Base-by-base conservation (phyloP, 148 eudicot genomes). In the Tetragonia tetragonoides region DNA sequence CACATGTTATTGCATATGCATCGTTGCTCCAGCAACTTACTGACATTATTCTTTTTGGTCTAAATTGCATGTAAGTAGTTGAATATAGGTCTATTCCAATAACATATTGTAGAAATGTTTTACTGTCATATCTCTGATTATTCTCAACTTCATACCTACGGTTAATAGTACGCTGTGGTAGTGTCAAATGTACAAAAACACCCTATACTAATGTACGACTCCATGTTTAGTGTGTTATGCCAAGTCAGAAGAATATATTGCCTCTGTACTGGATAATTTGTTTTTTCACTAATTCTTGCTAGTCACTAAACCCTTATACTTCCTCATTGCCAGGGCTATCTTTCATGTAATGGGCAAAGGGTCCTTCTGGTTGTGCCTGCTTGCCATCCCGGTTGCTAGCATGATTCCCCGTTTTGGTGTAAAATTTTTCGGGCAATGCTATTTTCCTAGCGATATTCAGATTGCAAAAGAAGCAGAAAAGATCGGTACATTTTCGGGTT, bases 401-500 rank as follows among this genome's bases (percentile, higher is more conserved):
- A 79, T 96, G 77, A 68, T 93, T 47, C 99, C 99, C 65, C 97
- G 97, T 63, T 90, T 96, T 34, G 87, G 87, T 38, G 80, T 88
- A 57, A 90, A 87, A 85, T 54, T 63, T 66, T 85, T 86, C 41
- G 76, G 81, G 49, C 91, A 91, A 80, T 73, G 85, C 40, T 87
- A 49, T 80, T 78, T 70, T 63, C 95, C 99, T 6, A 68, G 79
- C 20, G 98, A 96, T 79, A 74, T 90, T 78, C 97, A 90, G 83
- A 86, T 96, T 46, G 97, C 97, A 57, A 87, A 90, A 82, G 99
- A 96, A 85, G 97, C 92, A 2, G 99, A 96, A 80, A 96, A 91
- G 80, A 79, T 83, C 37, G 87, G 89, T n/a, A 88, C 69, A 24
- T 80, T 84, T 39, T 80, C 80, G n/a, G 85, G 79, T 41, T 78